These are phyloP conservation scores for Neurospora africana DNA, from an alignment of 495 filamentous ascomycete species.

Conservation along the genomic window DNA sequence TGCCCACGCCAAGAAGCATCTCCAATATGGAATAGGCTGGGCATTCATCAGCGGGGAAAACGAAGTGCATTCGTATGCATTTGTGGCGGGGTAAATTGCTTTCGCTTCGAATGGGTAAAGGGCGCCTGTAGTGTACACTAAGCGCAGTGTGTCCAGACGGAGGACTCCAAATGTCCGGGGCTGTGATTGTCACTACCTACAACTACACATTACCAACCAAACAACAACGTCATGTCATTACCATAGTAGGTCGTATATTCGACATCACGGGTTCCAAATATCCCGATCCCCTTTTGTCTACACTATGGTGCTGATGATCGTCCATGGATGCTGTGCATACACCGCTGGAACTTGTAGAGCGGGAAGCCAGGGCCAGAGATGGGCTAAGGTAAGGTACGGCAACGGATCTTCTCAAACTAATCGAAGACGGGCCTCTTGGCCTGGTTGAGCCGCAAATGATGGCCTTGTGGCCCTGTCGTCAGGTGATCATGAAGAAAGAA, in stretches of 20 bases:
- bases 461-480: not conserved
- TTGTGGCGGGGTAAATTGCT: not conserved
- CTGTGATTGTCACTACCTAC: no score
- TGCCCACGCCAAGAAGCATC: not conserved
- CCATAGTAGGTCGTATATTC: no score
- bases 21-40: not conserved
- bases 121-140: not conserved
- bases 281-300: not conserved
- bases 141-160: not conserved
- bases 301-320: not conserved
- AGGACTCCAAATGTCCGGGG: not conserved
- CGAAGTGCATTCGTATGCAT: not conserved
- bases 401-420: not conserved
- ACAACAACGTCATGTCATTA: not conserved
- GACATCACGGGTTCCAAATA: not conserved
- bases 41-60: not conserved
- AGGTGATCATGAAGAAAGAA: not conserved
- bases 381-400: not conserved
- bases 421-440: not conserved
- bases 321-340: not conserved
- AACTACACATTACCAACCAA: no score
- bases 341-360: not conserved
- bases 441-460: not conserved
- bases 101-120: not conserved
- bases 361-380: not conserved